phyloP scores from a whole-genome alignment of 2,329 filamentous ascomycete genomes.

The Coniochaeta sp. region DNA sequence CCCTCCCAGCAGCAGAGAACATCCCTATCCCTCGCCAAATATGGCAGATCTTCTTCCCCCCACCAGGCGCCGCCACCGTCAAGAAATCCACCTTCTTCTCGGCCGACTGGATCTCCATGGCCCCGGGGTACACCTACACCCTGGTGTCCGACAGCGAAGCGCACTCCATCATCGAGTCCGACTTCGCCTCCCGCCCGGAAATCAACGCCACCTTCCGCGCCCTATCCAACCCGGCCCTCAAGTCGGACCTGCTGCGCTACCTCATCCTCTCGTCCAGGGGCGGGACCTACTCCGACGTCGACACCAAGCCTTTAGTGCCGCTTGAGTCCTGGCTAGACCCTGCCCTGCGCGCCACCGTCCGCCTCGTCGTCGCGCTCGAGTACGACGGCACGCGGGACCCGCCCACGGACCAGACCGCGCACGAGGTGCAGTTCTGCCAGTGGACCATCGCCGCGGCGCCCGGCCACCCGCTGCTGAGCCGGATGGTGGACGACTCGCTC shows the following conservation, averaged over 20 bases:
- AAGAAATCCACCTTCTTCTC: conserved; percentile 1
- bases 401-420: neutral
- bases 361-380: conserved; percentile 5
- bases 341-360: neutral
- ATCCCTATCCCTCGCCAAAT: conserved; percentile 23
- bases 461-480: conserved; percentile 1
- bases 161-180: conserved; percentile 5
- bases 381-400: conserved; percentile 4
- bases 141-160: conserved; percentile 5
- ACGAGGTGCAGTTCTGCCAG: conserved; percentile 8
- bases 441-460: conserved; percentile 8
- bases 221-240: conserved; percentile 7
- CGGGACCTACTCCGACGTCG: conserved; percentile 6
- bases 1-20: neutral
- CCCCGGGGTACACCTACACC: conserved; percentile 11
- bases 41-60: conserved; percentile 9
- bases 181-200: conserved; percentile 8
- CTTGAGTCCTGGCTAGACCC: conserved; percentile 3
- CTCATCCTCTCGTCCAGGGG: conserved; percentile 4
- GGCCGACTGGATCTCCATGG: conserved; percentile 5
- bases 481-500: conserved; percentile 2
- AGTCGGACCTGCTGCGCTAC: conserved; percentile 8
- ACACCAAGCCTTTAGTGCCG: conserved; percentile 1
- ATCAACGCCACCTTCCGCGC: conserved; percentile 8
- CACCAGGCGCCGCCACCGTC: neutral